These are phyloP conservation scores for Geopyxis carbonaria DNA, from an alignment of 495 filamentous ascomycete genomes.

Conservation along the genomic window DNA sequence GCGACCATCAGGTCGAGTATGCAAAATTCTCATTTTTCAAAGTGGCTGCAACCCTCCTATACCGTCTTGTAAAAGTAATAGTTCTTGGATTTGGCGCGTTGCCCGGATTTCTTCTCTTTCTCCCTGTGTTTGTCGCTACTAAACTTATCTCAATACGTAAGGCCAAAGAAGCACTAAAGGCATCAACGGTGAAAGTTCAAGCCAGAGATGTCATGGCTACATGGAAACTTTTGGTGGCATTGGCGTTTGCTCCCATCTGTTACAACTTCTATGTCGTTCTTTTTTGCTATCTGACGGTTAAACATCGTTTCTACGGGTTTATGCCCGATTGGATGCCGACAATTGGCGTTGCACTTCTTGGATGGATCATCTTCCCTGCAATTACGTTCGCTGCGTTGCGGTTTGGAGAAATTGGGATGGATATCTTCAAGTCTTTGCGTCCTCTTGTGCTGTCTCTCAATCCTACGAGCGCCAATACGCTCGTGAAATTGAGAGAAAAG, in stretches of 20 bases:
- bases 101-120: constrained; percentile 74
- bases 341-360: constrained; percentile 53
- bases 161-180: constrained; percentile 75
- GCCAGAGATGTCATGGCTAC: constrained; percentile 93
- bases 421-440: constrained; percentile 85
- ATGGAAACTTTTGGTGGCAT: constrained; percentile 88
- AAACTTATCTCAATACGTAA: constrained; percentile 86
- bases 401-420: constrained; percentile 94
- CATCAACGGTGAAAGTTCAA: constrained; percentile 84
- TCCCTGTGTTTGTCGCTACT: constrained; percentile 74
- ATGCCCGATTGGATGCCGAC: constrained; percentile 66
- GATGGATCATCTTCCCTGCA: constrained; percentile 63
- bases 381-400: constrained; percentile 89
- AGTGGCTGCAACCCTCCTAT: constrained; percentile 61
- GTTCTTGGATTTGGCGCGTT: constrained; percentile 65
- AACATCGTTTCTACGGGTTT: constrained; percentile 61
- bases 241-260: constrained; percentile 71
- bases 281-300: constrained; percentile 61
- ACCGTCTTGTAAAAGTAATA: constrained; percentile 57
- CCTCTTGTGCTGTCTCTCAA: constrained; percentile 79
- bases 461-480: constrained; percentile 65
- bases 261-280: constrained; percentile 64
- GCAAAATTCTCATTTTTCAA: constrained; percentile 61
- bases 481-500: constrained; percentile 57
- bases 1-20: constrained; percentile 92